Base-by-base conservation (phyloP, 768 basidiomycete species). In the Lactarius hatsudake region DNA sequence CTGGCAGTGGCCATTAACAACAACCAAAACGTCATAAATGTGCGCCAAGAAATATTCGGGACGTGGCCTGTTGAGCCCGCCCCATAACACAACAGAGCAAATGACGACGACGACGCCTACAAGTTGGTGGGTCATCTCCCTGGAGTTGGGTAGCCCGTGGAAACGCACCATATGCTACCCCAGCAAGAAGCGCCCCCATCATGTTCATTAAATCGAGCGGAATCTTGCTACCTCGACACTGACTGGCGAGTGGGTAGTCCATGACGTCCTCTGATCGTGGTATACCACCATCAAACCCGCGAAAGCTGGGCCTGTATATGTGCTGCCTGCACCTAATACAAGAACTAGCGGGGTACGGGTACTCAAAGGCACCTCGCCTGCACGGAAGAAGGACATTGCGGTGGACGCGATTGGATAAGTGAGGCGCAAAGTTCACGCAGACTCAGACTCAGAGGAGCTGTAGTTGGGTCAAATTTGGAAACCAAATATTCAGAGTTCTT, bases 81-180 rank as follows among this genome's bases (percentile, higher is more conserved):
- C 55, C 18, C 57, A 59, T 12, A 71, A 38, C 18, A 61, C 56
- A 43, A 70, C 10, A 13, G 59, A 64, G 32, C 58, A 65, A 12
- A 69, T 38, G 42, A 65, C 63, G 40, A 74, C 69, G 55, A 55
- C 73, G 48, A 60, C 62, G 60, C 74, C 74, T 76, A 48, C 43
- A 2, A 32, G 54, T 18, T 23, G 34, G 60, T 28, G 28, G 15
- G 34, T 38, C 17, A 28, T 4, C 38, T 13, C 3, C 59, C 3
- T 15, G 28, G 30, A 23, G 34, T 38, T 26, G 15, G 38, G 12
- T 23, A 26, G 12, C 15, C 9, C 5, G 26, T 26, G 42, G 43
- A 18, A 20, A 65, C 74, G 63, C 26, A 75, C 75, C 75, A 48
- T 73, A 76, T 12, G 72, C 69, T 28, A 74, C 48, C 8, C 67